Base-by-base conservation (phyloP, 345 rosid species). In the Gossypium ekmanianum region DNA sequence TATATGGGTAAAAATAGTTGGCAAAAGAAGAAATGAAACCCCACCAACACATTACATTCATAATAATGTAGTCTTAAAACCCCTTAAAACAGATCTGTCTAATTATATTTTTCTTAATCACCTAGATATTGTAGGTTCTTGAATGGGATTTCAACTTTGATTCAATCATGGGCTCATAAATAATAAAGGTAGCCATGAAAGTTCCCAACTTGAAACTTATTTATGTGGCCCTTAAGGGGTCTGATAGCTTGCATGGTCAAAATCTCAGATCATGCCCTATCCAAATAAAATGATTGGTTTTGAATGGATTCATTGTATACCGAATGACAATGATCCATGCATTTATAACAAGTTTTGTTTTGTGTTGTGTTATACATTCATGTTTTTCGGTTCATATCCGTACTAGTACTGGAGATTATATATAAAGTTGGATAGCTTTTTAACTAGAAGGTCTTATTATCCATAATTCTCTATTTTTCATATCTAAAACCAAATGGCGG, bases 1-100 rank as follows among this genome's bases (percentile, higher is more conserved):
- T 27, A 22, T 41, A n/a, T 11, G 48, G 45, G 48, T 76, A 76
- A 27, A 66, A 9, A 63, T 68, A 67, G 85, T 74, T 81, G 85
- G 84, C 79, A 78, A 72, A 34, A 63, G 34, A 76, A 61, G 64
- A 26, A 11, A 71, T 58, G 2, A 75, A 73, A 75, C 41, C 78
- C 26, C 77, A 76, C 55, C 86, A 74, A 68, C 74, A 57, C 58
- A 62, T 11, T 41, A 61, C 26, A 45, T 11, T 18, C 44, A 65
- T 65, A 69, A 71, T 70, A 27, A 51, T 51, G 55, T 18, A 41
- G 59, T 45, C 55, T 68, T 54, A 67, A 7, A 44, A 68, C 11
- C 71, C 41, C 13, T 26, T 41, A 29, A 66, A 29, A 22, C 6
- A 11, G 39, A 48, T 34, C 7, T 34, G 6, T 74, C 68, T 72